Conservation (phyloP, 805 yeast species). For the Monosporozyma yasuniensis region DNA sequence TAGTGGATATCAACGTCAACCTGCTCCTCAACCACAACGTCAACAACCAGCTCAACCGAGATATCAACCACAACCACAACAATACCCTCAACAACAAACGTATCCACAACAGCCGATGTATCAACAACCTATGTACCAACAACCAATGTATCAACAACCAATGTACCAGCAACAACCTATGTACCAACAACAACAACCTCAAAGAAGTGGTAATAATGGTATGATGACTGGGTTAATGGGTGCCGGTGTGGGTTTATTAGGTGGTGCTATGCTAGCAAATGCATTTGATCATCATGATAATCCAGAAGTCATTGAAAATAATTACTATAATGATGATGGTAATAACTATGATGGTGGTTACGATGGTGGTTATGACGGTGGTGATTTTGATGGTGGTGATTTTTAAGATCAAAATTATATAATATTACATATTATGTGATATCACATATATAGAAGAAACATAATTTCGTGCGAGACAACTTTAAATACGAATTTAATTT, state of each 20-base stretch:
- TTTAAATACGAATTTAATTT: background rate
- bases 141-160: conserved; percentile 15
- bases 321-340: conserved; percentile 31
- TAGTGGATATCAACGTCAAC: conserved; percentile 2
- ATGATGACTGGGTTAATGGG: conserved; percentile 38
- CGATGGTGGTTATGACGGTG: conserved; percentile 27
- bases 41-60: conserved; percentile 10
- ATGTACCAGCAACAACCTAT: conserved; percentile 24
- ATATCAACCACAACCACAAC: conserved; percentile 16
- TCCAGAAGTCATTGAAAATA: conserved; percentile 26
- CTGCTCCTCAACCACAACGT: conserved; percentile 3
- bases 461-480: background rate
- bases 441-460: background rate
- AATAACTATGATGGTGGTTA: conserved; percentile 10
- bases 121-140: conserved; percentile 17
- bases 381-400: conserved; percentile 19
- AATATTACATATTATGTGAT: background rate
- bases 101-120: conserved; percentile 20
- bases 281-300: conserved; percentile 29
- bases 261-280: conserved; percentile 46
- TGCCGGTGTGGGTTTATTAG: conserved; percentile 53
- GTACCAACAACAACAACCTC: conserved; percentile 17
- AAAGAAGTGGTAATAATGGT: conserved; percentile 26
- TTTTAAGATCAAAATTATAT: conserved; percentile 8
- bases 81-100: conserved; percentile 16